Base-by-base conservation (phyloP, 2,329 filamentous ascomycete genomes). In the Aureobasidium lini region DNA sequence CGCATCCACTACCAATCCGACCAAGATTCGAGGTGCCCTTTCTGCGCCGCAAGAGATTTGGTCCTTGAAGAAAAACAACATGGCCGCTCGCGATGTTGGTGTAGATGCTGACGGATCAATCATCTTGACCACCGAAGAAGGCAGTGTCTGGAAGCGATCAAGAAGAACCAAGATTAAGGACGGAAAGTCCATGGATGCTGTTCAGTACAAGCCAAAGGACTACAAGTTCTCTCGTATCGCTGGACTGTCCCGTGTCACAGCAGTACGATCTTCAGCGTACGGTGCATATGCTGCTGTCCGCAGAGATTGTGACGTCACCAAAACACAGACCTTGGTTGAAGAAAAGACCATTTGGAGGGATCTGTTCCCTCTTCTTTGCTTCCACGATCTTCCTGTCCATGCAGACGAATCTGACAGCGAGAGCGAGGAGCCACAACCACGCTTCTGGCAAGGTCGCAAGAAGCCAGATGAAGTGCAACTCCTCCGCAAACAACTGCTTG, bases 171-270 rank as follows among this genome's bases (percentile, higher is more conserved):
- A 93, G 64, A 85, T 88, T 52, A 95, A 95, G 67, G 85, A 87
- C 64, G 79, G 83, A 0, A 77, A 68, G 34, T 76, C 77, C 1
- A 72, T 75, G 11, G 76, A 75, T 3, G 72, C 72, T 1, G 72
- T 75, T 1, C 84, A 85, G 23, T 78, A 81, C 36, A 88, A 84
- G 66, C 82, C 84, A 11, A 95, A 95, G 65, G 91, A 96, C 69
- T 96, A 95, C 77, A 99, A 99, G 70, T 99, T 97, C 66, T 86
- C 93, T 67, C 86, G 94, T 60, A 85, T 99, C 8, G 88, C 94
- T 1, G 91, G 89, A 43, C 83, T 99, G 59, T 96, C 90, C 1
- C 86, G 91, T 37, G 90, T 95, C 13, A 81, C 88, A 34, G 86
- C 86, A 3, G 92, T 97, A 7, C 83, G 91, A 64, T 93, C 91